These are phyloP conservation scores for Kodamaea sp. DNA, from an alignment of 1,139 yeast species.

Conservation along the genomic window DNA sequence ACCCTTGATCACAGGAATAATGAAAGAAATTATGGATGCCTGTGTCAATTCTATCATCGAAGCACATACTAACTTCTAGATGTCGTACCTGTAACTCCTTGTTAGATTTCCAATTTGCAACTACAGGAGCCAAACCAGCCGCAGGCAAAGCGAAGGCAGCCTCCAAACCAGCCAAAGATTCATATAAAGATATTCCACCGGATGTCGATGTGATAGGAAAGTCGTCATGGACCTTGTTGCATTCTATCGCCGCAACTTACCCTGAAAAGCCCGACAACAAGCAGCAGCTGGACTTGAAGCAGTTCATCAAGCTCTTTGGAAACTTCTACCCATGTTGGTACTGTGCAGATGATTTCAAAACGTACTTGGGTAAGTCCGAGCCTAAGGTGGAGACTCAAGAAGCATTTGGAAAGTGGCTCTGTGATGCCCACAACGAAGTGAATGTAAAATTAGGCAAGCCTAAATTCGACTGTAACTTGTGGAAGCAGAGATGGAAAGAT, in stretches of 20 bases:
- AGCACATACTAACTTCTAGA: conserved; percentile 37
- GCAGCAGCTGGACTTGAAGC: conserved; percentile 71
- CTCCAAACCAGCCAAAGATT: conserved; percentile 5
- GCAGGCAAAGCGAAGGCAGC: conserved; percentile 12
- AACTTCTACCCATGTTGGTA: conserved; percentile 91
- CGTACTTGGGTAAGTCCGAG: conserved; percentile 58
- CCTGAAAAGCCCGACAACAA: conserved; percentile 65
- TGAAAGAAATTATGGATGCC: not conserved
- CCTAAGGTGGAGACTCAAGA: conserved; percentile 75
- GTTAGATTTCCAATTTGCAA: conserved; percentile 71
- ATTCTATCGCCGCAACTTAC: conserved; percentile 86
- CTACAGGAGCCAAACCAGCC: conserved; percentile 14
- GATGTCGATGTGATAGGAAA: conserved; percentile 81
- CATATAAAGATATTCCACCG: conserved; percentile 69
- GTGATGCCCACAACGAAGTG: conserved; percentile 93
- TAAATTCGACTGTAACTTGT: conserved; percentile 77
- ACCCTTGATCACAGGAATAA: conserved; percentile 5
- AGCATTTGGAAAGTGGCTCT: conserved; percentile 85
- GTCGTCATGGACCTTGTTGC: conserved; percentile 91
- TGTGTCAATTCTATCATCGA: too few relatives aligned
- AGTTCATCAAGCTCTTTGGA: conserved; percentile 71
- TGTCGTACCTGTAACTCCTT: conserved; percentile 85
- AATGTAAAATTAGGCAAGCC: conserved; percentile 84
- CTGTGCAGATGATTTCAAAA: conserved; percentile 84
- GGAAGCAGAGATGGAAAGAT: conserved; percentile 93